A percentile compares a stretch with the other conserved stretches of the same genome.
phyloP scores from a whole-genome alignment of 768 basidiomycete genomes.

The Boletus bicolor region DNA sequence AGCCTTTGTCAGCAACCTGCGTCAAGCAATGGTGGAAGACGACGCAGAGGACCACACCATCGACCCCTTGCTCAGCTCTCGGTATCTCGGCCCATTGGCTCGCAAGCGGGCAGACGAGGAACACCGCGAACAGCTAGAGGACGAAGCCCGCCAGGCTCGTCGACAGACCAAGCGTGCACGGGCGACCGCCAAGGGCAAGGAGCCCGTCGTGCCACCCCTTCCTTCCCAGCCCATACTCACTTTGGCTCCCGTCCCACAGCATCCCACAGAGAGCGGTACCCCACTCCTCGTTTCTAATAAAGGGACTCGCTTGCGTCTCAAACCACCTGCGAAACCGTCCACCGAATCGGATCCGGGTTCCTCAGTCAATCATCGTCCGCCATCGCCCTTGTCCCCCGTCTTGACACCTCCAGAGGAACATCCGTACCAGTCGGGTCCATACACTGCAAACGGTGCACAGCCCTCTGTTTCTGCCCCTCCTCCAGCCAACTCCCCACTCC shows the following conservation, averaged over 20 bases:
- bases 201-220: constrained; percentile 21
- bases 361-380: constrained; percentile 22
- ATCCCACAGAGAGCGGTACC: constrained; percentile 10
- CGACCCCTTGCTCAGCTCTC: constrained; percentile 46
- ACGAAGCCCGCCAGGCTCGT: constrained; percentile 44
- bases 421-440: constrained; percentile 23
- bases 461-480: constrained; percentile 17
- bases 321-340: constrained; percentile 39
- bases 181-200: constrained; percentile 39
- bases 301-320: constrained; percentile 49
- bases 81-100: constrained; percentile 44
- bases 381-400: constrained; percentile 33
- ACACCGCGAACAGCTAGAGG: constrained; percentile 39
- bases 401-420: constrained; percentile 36
- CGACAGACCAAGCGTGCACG: constrained; percentile 34
- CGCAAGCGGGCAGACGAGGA: constrained; percentile 46
- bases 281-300: constrained; percentile 42
- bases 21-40: constrained; percentile 45
- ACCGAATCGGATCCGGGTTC: constrained; percentile 18
- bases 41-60: constrained; percentile 41
- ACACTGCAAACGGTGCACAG: constrained; percentile 22
- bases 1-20: constrained; percentile 46
- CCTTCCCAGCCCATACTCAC: constrained; percentile 28
- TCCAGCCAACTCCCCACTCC: constrained; percentile 15
- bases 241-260: constrained; percentile 22